Percentiles rank a stretch among this genome's conserved stretches.
Evolutionary conservation across 1,139 yeast species (phyloP).

Genomic region (Zhuliangozyma blackwelliae): DNA sequence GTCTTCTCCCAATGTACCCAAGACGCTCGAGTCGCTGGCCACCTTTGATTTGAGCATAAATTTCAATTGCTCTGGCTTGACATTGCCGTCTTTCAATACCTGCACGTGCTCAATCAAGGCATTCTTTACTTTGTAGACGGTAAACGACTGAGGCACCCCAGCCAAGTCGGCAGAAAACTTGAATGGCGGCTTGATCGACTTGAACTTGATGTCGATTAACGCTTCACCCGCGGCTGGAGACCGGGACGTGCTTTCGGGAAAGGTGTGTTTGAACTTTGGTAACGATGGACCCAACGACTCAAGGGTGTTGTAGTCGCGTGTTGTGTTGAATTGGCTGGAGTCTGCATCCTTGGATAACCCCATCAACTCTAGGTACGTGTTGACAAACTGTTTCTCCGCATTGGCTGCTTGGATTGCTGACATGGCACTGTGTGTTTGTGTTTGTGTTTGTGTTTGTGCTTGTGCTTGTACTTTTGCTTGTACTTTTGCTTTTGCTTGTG

Average conservation of each 20-base stretch:
- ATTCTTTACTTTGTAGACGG: constrained; percentile 32
- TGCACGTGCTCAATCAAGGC: constrained; percentile 26
- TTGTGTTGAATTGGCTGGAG: constrained; percentile 25
- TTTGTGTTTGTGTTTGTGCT: not conserved
- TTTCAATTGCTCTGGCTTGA: constrained; percentile 31
- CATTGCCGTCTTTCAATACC: constrained; percentile 17
- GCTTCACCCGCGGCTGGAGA: not conserved
- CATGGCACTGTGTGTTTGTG: constrained; percentile 3
- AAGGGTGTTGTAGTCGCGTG: constrained; percentile 29
- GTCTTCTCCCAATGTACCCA: constrained; percentile 18
- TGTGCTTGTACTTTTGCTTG: too few species aligned
- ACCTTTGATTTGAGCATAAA: constrained; percentile 43
- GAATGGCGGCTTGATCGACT: constrained; percentile 44
- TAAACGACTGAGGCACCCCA: constrained; percentile 19
- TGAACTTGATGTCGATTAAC: constrained; percentile 23
- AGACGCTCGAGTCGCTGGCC: constrained; percentile 31
- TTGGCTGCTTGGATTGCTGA: constrained; percentile 3
- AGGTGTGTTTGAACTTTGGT: constrained; percentile 24
- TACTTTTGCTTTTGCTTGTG: not conserved
- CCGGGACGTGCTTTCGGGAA: constrained; percentile 20
- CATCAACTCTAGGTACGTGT: constrained; percentile 33
- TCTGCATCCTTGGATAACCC: constrained; percentile 22
- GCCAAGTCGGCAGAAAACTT: constrained; percentile 29
- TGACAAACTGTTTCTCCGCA: constrained; percentile 24
- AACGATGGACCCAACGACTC: constrained; percentile 40